Base-by-base conservation (phyloP, 2,329 filamentous ascomycete species). In the Ramichloridium luteum region DNA sequence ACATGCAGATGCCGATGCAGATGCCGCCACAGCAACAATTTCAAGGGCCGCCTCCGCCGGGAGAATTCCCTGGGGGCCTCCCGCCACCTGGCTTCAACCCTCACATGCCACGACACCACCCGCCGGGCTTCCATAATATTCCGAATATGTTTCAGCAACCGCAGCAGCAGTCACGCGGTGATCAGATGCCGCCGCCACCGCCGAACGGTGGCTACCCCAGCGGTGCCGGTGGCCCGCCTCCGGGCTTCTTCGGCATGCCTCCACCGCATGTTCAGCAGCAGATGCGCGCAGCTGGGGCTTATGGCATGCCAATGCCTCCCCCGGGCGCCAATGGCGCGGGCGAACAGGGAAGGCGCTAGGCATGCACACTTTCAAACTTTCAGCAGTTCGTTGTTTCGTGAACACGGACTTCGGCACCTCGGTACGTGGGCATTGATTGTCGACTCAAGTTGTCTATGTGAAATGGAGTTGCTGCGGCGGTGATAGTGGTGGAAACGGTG, bases 21-120 rank as follows among this genome's bases (percentile, higher is more conserved):
- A 13, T n/a, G 30, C 29, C 5, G 35, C 25, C 14, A 32, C 31
- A n/a, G 37, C 43, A 9, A 23, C 20, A 8, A 23, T 23, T 23
- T n/a, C 8, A 28, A 6, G 4, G 33, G 11, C 26, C 30, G 17
- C 20, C 26, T 12, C 28, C 40, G 31, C 27, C 34, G 17, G 20
- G 20, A 23, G 20, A 23, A 8, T 23, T 23, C 20, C 8, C 20
- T n/a, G 20, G 20, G 8, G 20, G 20, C 20, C 20, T n/a, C 10
- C 42, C 45, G 11, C 50, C 50, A 11, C 51, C 51, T 12, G 50
- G 51, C 14, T 54, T 54, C 43, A 46, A 47, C 20, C 38, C 43
- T 4, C 43, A 44, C 30, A 46, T 52, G 39, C 44, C 41, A 12
- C 48, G 50, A 6, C 49, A 53, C 27, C 20, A 23, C 20, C 50